Evolutionary conservation across 306 rosid genomes (phyloP).

Genomic region (Senna siamea): DNA sequence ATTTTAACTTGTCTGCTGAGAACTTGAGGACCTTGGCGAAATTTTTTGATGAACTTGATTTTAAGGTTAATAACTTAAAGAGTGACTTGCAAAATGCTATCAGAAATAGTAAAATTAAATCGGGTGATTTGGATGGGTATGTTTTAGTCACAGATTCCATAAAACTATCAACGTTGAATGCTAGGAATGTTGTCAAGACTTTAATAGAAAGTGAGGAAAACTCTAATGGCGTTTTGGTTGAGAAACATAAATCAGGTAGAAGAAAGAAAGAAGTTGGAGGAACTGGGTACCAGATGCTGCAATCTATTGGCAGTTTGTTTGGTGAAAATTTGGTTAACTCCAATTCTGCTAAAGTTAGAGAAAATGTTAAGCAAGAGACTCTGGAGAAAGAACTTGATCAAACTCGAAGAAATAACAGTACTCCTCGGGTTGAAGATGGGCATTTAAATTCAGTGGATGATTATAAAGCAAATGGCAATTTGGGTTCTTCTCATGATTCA

Average conservation of each 20-base stretch:
- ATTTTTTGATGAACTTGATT: constrained; percentile 60
- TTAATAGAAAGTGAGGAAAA: constrained; percentile 56
- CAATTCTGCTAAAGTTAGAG: constrained; percentile 55
- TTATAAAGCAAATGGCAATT: constrained; percentile 34
- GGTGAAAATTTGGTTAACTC: constrained; percentile 55
- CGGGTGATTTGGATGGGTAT: constrained; percentile 67
- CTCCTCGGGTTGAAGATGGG: constrained; percentile 41
- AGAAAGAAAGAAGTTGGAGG: constrained; percentile 67
- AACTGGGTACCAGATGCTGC: constrained; percentile 60
- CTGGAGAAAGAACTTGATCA: constrained; percentile 46
- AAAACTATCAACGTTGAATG: constrained; percentile 50
- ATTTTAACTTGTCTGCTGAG: constrained; percentile 46
- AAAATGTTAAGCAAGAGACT: constrained; percentile 49
- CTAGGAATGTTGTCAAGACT: constrained; percentile 48
- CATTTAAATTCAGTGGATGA: constrained; percentile 43
- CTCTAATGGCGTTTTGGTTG: constrained; percentile 46
- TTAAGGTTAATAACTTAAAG: constrained; percentile 55
- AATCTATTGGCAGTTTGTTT: constrained; percentile 62
- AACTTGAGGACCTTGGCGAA: constrained; percentile 58
- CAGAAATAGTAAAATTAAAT: constrained; percentile 56
- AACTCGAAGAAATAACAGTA: constrained; percentile 31
- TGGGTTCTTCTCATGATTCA: constrained; percentile 45
- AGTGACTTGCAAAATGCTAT: constrained; percentile 59
- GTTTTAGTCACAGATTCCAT: constrained; percentile 52
- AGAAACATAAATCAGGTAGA: constrained; percentile 57